A percentile compares a stretch with the other conserved stretches of the same genome.
These are phyloP conservation scores for Picea mariana DNA, from an alignment of 83 land plant genomes.

Conservation along the genomic window DNA sequence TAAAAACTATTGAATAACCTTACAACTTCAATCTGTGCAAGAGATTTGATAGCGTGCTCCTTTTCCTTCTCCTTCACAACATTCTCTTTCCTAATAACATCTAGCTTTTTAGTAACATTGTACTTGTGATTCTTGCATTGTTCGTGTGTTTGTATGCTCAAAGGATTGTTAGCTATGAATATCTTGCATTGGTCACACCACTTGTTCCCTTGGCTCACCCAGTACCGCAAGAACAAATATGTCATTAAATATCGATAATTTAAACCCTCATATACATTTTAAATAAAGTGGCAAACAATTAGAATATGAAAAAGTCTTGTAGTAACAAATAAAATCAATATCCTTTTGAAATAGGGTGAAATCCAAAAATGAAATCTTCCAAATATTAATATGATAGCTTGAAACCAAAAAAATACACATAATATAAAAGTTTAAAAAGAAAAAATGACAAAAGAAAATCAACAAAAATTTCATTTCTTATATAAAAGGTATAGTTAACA, in stretches of 20 bases:
- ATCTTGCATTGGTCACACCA: conserved; percentile 99
- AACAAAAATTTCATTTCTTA: too few species aligned
- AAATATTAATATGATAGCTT: neutral
- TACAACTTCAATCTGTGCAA: conserved; percentile 92
- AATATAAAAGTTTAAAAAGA: neutral
- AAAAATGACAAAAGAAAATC: too few species aligned
- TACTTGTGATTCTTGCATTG: conserved; percentile 90
- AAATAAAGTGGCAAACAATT: too few species aligned
- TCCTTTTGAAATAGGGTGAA: too few species aligned
- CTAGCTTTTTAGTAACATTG: conserved; percentile 74
- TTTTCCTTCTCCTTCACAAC: conserved; percentile 81
- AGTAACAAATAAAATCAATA: too few species aligned
- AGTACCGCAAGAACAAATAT: conserved; percentile 59
- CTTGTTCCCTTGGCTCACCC: conserved; percentile 99
- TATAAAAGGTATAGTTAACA: too few species aligned
- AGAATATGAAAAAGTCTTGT: too few species aligned
- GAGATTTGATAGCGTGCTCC: conserved; percentile 62
- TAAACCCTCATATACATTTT: too few species aligned
- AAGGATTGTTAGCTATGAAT: conserved; percentile 81
- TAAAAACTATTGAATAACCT: conserved; percentile 8
- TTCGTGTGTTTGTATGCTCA: conserved; percentile 91
- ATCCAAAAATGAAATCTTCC: too few species aligned
- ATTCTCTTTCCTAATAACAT: conserved; percentile 72
- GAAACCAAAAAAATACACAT: too few species aligned
- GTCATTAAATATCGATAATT: too few species aligned